Evolutionary conservation across 495 filamentous ascomycete species (phyloP), one percentile per base, ranked within the genome.

Genomic region (Pseudomonodictys pantanalensis): DNA sequence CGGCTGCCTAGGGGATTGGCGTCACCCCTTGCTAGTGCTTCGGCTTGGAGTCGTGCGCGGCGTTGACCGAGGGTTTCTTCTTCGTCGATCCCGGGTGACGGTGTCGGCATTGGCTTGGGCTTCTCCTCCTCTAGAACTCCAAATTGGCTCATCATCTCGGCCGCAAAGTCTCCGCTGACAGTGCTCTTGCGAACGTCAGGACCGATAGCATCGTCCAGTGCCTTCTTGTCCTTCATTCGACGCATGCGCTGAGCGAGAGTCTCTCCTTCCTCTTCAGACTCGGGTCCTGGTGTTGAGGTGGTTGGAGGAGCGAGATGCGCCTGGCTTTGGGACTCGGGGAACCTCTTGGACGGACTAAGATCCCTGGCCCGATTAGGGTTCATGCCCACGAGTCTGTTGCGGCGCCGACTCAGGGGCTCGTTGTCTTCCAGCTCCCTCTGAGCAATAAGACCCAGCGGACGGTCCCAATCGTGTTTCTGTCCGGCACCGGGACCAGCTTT

Each of bases 21-120:
- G 28, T 52, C 73, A 71, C 79, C 78, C 30, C 75, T 74, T 2
- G 81, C 80, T 58, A 85, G 79, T 10, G 78, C 79, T 72, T 92
- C 88, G 42, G 81, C 84, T 70, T 91, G 88, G 1, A 98, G 79
- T 12, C 93, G 83, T 56, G 79, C 83, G 3, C 91, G 85, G 7
- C 92, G 85, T 68, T 97, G 90, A 11, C 85, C 93, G 2, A 98
- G 81, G 0, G 92, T 96, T 70, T 98, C 92, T 60, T 96, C 89
- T 56, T 86, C 87, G 5, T 59, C 65, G 11, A 56, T 29, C n/a
- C 22, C 56, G 11, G 52, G 30, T 10, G 49, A 29, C 7, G 47
- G 43, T 2, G 12, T 12, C 76, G 71, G 1, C 68, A 69, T 12
- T 69, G 65, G 1, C 68, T 70, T 12, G 70, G 65, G 5, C 68